phyloP scores from a whole-genome alignment of 116 monocot species.

The Cymodocea nodosa region DNA sequence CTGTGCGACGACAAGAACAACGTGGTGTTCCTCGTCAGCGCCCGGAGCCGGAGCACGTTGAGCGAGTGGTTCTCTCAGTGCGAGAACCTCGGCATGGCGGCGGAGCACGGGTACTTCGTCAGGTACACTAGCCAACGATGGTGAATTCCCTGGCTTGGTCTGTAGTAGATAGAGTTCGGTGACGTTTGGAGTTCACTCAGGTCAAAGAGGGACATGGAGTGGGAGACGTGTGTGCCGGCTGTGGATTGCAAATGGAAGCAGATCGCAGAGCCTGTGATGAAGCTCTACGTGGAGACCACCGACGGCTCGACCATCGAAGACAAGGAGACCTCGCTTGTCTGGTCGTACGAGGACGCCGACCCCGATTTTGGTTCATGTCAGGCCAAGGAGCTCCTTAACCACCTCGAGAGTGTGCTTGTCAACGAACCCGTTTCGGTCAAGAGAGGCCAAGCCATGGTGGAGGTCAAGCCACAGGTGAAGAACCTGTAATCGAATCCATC shows the following conservation, averaged over 20 bases:
- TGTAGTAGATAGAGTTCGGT: no score
- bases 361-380: slow-evolving; percentile 80
- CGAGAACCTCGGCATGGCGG: slow-evolving; percentile 42
- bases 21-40: slow-evolving; percentile 59
- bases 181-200: no score
- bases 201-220: slow-evolving; percentile 30
- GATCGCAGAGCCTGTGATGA: slow-evolving; percentile 69
- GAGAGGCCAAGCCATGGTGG: slow-evolving; percentile 62
- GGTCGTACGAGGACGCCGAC: slow-evolving; percentile 83
- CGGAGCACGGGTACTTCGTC: slow-evolving; percentile 73
- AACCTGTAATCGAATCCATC: background rate
- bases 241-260: slow-evolving; percentile 49
- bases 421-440: slow-evolving; percentile 75
- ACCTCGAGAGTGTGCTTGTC: slow-evolving; percentile 54
- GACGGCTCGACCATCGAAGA: slow-evolving; percentile 83
- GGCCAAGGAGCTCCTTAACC: slow-evolving; percentile 72
- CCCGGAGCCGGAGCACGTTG: slow-evolving; percentile 25
- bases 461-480: slow-evolving; percentile 65
- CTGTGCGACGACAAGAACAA: slow-evolving; percentile 49
- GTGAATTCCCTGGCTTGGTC: no score
- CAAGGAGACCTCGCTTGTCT: slow-evolving; percentile 61
- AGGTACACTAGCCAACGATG: slow-evolving; percentile 22
- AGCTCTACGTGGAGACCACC: slow-evolving; percentile 61
- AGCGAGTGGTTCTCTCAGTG: slow-evolving; percentile 48
- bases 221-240: slow-evolving; percentile 37